These are phyloP conservation scores for Ceratobasidium sp. DNA, from an alignment of 1,284 basidiomycete species.

Conservation along the genomic window DNA sequence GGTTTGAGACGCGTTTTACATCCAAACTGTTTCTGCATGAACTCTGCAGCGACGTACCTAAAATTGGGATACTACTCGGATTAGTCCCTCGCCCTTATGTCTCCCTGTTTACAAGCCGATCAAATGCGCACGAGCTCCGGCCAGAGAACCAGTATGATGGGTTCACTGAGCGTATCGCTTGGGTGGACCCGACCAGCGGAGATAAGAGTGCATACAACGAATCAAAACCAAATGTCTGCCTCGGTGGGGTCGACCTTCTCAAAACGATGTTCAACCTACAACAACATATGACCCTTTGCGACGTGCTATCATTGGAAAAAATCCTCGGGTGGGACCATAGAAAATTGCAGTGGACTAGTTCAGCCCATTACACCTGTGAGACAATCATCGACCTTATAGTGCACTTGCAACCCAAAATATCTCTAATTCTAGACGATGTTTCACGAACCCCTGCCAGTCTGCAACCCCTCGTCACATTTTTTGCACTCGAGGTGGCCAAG, in stretches of 20 bases:
- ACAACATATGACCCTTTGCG: conserved; percentile 62
- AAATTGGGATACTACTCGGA: conserved; percentile 62
- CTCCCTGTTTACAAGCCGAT: conserved; percentile 62
- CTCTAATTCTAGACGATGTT: not conserved
- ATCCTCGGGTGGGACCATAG: conserved; percentile 51
- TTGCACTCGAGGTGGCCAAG: too few species aligned
- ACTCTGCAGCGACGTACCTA: conserved; percentile 61
- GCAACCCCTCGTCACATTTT: too few species aligned
- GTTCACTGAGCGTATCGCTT: not conserved
- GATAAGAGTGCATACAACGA: conserved; percentile 51
- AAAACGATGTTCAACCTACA: conserved; percentile 64
- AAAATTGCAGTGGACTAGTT: conserved; percentile 51
- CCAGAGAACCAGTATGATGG: too few species aligned
- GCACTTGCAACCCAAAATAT: conserved; percentile 41
- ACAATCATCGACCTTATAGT: conserved; percentile 63
- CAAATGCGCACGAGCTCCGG: conserved; percentile 63
- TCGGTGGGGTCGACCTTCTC: conserved; percentile 60
- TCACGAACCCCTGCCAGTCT: too few species aligned
- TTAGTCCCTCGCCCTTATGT: conserved; percentile 62
- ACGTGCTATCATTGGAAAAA: conserved; percentile 57
- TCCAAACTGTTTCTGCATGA: conserved; percentile 50
- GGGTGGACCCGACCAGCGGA: conserved; percentile 35
- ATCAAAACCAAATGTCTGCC: conserved; percentile 45
- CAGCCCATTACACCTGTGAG: conserved; percentile 63
- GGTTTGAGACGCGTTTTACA: conserved; percentile 53